Percentiles rank a stretch among this genome's conserved stretches.
These are phyloP conservation scores for Hypoxylon sp. DNA, from an alignment of 2,329 filamentous ascomycete genomes.

Conservation along the genomic window DNA sequence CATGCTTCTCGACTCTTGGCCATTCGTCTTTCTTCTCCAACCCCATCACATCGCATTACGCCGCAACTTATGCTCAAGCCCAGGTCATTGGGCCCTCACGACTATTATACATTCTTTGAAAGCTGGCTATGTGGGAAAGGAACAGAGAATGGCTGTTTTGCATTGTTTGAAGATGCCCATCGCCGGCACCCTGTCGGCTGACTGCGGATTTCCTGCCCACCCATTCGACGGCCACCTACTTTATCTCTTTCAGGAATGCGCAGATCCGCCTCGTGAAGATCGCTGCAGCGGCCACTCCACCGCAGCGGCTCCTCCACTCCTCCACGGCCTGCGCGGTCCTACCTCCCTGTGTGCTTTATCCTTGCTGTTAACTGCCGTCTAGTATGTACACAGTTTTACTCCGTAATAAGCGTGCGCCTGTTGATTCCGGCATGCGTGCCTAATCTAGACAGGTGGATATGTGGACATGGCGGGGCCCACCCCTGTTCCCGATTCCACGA, in stretches of 20 bases:
- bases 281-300: slow-evolving; percentile 34
- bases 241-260: slow-evolving; percentile 39
- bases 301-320: slow-evolving; percentile 23
- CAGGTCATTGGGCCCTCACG: neutral
- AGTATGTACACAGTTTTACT: slow-evolving; percentile 22
- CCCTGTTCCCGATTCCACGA: slow-evolving; percentile 40
- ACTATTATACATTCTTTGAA: neutral
- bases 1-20: slow-evolving; percentile 26
- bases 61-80: slow-evolving; percentile 26
- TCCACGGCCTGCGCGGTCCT: slow-evolving; percentile 12
- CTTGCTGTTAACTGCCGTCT: slow-evolving; percentile 25
- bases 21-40: slow-evolving; percentile 4
- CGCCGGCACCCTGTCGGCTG: slow-evolving; percentile 8
- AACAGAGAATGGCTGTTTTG: slow-evolving; percentile 35
- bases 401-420: slow-evolving; percentile 20
- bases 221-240: slow-evolving; percentile 35
- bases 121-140: slow-evolving; percentile 1
- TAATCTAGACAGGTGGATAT: slow-evolving; percentile 29
- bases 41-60: slow-evolving; percentile 16
- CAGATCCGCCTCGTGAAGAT: slow-evolving; percentile 41
- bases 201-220: slow-evolving; percentile 25
- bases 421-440: slow-evolving; percentile 30
- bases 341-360: slow-evolving; percentile 11
- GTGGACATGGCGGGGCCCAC: slow-evolving; percentile 24
- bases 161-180: slow-evolving; percentile 33